A percentile compares a stretch with the other conserved stretches of the same genome.
Conservation (phyloP, 169 alveolate species). For the Plasmodium inui region DNA sequence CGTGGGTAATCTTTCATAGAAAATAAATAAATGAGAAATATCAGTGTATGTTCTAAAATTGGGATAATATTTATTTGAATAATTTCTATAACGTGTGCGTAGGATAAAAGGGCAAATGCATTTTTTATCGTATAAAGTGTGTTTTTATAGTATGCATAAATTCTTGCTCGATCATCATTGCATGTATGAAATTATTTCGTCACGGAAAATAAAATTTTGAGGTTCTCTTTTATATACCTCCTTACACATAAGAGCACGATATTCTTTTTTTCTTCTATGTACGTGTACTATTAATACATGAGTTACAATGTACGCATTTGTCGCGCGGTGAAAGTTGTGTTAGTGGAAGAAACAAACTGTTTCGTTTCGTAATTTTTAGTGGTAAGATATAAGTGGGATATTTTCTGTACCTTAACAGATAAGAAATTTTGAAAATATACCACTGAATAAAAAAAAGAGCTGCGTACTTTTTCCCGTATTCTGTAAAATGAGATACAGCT, state of each 20-base stretch:
- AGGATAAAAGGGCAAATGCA: not conserved
- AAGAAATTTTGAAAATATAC: too few relatives aligned
- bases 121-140: not conserved
- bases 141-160: not conserved
- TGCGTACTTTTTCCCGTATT: too few relatives aligned
- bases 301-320: too few relatives aligned
- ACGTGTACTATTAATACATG: not conserved
- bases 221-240: not conserved
- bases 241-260: not conserved
- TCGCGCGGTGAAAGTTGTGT: too few relatives aligned
- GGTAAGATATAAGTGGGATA: too few relatives aligned
- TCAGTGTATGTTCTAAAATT: not conserved
- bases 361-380: too few relatives aligned
- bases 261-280: not conserved
- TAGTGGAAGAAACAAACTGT: too few relatives aligned
- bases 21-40: not conserved
- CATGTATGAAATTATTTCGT: not conserved
- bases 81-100: not conserved
- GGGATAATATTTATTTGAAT: not conserved
- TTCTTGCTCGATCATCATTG: not conserved
- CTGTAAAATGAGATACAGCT: too few relatives aligned
- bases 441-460: too few relatives aligned
- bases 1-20: not conserved
- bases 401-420: too few relatives aligned
- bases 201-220: not conserved